Evolutionary conservation across 2,329 filamentous ascomycete species (phyloP).

Genomic region (Paraphoma chrysanthemicola): DNA sequence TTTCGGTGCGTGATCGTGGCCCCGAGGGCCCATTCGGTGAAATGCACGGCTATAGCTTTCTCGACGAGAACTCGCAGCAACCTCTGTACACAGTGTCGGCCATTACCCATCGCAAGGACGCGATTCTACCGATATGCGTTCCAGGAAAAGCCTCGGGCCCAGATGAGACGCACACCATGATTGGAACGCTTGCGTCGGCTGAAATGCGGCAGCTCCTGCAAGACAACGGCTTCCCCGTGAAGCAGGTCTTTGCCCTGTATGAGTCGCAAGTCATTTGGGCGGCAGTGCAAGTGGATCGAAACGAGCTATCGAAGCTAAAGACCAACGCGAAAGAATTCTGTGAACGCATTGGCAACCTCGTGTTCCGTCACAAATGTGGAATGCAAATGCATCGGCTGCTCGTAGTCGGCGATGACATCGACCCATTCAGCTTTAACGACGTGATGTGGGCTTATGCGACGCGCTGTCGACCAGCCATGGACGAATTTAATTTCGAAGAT

Average conservation of each 20-base stretch:
- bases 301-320: constrained; percentile 6
- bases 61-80: constrained; percentile 47
- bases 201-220: constrained; percentile 50
- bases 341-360: constrained; percentile 51
- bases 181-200: constrained; percentile 53
- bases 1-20: constrained; percentile 52
- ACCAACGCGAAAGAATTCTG: constrained; percentile 44
- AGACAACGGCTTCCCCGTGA: constrained; percentile 51
- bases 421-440: constrained; percentile 55
- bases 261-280: constrained; percentile 59
- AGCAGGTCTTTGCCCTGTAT: constrained; percentile 54
- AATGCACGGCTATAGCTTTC: constrained; percentile 52
- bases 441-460: constrained; percentile 60
- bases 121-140: constrained; percentile 57
- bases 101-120: constrained; percentile 57
- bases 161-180: constrained; percentile 28
- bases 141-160: constrained; percentile 54
- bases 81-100: constrained; percentile 54
- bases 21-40: constrained; percentile 61
- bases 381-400: constrained; percentile 55
- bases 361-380: constrained; percentile 54
- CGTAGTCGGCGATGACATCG: constrained; percentile 59
- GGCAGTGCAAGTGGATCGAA: constrained; percentile 28
- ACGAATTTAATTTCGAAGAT: constrained; percentile 5
- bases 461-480: constrained; percentile 51